Evolutionary conservation across 2,329 filamentous ascomycete species (phyloP).

Genomic region (Pseudogymnoascus sp.): DNA sequence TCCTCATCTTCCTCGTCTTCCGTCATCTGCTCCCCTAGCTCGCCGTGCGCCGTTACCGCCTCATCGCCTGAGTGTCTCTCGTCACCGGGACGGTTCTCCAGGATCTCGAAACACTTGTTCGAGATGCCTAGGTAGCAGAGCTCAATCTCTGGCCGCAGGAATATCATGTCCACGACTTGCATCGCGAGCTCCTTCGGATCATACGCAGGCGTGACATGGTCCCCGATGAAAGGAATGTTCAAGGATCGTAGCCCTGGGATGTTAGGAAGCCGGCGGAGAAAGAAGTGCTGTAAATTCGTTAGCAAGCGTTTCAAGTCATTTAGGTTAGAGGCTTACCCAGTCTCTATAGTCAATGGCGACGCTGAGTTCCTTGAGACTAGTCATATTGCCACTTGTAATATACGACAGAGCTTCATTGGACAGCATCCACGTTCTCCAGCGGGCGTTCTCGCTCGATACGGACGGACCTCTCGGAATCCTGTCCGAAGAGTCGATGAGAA

Average conservation of each 20-base stretch:
- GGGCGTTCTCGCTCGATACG: conserved; percentile 31
- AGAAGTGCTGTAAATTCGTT: conserved; percentile 52
- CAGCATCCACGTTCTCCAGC: conserved; percentile 64
- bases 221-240: conserved; percentile 59
- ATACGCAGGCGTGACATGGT: conserved; percentile 45
- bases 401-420: conserved; percentile 61
- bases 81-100: conserved; percentile 51
- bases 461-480: conserved; percentile 34
- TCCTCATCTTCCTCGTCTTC: conserved; percentile 38
- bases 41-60: conserved; percentile 28
- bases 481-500: conserved; percentile 65
- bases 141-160: conserved; percentile 64
- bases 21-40: conserved; percentile 28
- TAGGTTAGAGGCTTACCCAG: conserved; percentile 50
- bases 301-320: conserved; percentile 14
- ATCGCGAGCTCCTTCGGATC: conserved; percentile 64
- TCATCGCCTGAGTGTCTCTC: conserved; percentile 25
- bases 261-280: conserved; percentile 65
- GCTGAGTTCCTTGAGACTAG: conserved; percentile 59
- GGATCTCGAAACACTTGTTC: conserved; percentile 73
- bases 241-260: conserved; percentile 62
- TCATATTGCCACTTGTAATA: conserved; percentile 70
- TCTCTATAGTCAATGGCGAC: conserved; percentile 66
- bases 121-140: conserved; percentile 69
- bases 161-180: conserved; percentile 70